Evolutionary conservation across 257 asterid genomes (phyloP), one percentile per base, ranked within the genome.

Genomic region (Salvia miltiorrhiza): DNA sequence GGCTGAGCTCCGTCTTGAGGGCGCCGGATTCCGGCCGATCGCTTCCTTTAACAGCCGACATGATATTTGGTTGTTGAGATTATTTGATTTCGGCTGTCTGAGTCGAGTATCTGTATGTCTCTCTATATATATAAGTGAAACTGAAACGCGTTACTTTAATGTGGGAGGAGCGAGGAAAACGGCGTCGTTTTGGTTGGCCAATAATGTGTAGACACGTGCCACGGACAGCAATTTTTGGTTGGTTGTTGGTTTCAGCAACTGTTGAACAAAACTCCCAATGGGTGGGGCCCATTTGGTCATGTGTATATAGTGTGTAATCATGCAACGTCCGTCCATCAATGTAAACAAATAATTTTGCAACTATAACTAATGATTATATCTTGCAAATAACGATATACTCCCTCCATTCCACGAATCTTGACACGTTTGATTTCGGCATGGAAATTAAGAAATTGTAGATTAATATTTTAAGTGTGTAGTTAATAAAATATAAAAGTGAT

Each of bases 1-100:
- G 73, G 17, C 82, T 85, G 71, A 89, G 96, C 66, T 89, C 96
- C 53, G 96, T 89, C 62, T 84, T 78, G 55, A 85, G 70, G 70
- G 71, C 60, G 82, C 82, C 78, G 52, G 76, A 78, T 47, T 58
- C 84, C 79, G 73, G 67, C 67, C 24, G 71, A 50, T 66, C 73
- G 32, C 61, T 71, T 49, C 62, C 24, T 47, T n/a, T 66, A 0
- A 40, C 77, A 43, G 47, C 35, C 32, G 76, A 74, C 80, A 72
- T 76, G 10, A 68, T 63, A 52, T 13, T 44, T 57, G 14, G 54
- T 16, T 1, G 32, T 17, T 58, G 61, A 6, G 7, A 21, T 48
- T 19, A 16, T 58, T 40, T 48, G 63, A 21, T 9, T n/a, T 52
- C 23, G 9, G 26, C 19, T 20, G 40, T 14, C 4, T 13, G n/a